Percentiles rank a stretch among this genome's conserved stretches.
phyloP scores from a whole-genome alignment of 2,329 filamentous ascomycete genomes.

The Paracoccidioides lutzii region DNA sequence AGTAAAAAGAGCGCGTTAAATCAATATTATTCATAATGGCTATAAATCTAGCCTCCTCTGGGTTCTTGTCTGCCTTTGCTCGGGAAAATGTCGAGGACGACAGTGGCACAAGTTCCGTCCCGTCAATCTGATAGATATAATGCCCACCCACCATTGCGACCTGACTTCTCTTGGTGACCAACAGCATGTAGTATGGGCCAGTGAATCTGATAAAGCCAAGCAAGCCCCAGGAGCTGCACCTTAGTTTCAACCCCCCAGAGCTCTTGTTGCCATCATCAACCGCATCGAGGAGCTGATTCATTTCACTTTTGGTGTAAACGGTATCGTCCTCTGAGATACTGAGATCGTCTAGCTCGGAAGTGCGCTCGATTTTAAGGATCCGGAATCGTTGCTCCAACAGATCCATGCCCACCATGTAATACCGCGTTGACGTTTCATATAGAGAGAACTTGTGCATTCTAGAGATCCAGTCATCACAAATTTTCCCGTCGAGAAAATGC shows the following conservation, averaged over 20 bases:
- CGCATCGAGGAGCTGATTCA: constrained; percentile 82
- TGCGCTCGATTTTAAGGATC: constrained; percentile 89
- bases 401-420: constrained; percentile 89
- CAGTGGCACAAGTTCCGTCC: constrained; percentile 78
- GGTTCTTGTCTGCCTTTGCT: constrained; percentile 66
- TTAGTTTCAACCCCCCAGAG: constrained; percentile 77
- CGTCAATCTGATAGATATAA: constrained; percentile 90
- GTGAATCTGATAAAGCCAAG: constrained; percentile 95
- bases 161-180: constrained; percentile 91
- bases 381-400: constrained; percentile 78
- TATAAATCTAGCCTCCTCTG: constrained; percentile 81
- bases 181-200: constrained; percentile 88
- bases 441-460: constrained; percentile 94
- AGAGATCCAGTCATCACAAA: constrained; percentile 33
- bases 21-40: constrained; percentile 84
- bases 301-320: constrained; percentile 81
- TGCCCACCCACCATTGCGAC: constrained; percentile 94
- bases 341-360: constrained; percentile 63
- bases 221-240: constrained; percentile 84
- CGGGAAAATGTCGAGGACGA: constrained; percentile 55
- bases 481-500: constrained; percentile 20
- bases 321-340: constrained; percentile 88
- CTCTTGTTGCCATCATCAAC: constrained; percentile 91
- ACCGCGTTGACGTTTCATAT: constrained; percentile 86
- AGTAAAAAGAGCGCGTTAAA: constrained; percentile 85